Conservation (phyloP, 1,139 yeast species). For the Geotrichum restrictum region DNA sequence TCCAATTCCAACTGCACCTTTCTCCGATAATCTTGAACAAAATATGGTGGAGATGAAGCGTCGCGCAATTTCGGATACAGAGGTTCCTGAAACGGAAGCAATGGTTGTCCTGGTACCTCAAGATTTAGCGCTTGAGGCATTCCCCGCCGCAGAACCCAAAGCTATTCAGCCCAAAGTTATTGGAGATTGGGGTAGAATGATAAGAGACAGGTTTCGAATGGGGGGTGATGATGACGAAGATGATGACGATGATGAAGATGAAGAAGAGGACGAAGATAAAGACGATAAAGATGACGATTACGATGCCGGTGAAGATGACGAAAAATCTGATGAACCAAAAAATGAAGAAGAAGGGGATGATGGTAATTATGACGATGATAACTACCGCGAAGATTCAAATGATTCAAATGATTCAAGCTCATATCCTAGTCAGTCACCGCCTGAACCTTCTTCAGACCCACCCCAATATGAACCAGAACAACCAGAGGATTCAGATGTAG, state of each 20-base stretch:
- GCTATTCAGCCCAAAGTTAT: no score
- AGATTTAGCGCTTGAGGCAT: no score
- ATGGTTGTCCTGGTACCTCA: no score
- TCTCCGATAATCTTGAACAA: not conserved
- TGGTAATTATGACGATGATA: constrained; percentile 6
- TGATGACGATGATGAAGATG: not conserved
- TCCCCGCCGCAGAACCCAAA: no score
- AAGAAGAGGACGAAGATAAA: constrained; percentile 8
- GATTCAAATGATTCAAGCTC: no score
- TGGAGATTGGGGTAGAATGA: constrained; percentile 7
- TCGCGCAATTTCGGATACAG: not conserved
- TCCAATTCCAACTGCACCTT: not conserved
- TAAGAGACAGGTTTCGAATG: constrained; percentile 2
- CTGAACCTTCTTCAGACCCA: not conserved
- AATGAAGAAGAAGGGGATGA: constrained; percentile 7
- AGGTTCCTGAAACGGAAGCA: not conserved
- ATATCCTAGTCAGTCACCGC: not conserved
- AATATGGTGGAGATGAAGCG: not conserved
- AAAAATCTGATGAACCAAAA: not conserved
- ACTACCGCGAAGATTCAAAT: not conserved
- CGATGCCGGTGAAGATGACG: not conserved
- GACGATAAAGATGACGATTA: not conserved
- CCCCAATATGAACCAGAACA: no score
- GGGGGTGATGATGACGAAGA: not conserved
- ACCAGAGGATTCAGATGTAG: no score